Percentiles rank a stretch among this genome's conserved stretches.
Evolutionary conservation across 2,329 filamentous ascomycete genomes (phyloP).

Genomic region (Talaromyces sp.): DNA sequence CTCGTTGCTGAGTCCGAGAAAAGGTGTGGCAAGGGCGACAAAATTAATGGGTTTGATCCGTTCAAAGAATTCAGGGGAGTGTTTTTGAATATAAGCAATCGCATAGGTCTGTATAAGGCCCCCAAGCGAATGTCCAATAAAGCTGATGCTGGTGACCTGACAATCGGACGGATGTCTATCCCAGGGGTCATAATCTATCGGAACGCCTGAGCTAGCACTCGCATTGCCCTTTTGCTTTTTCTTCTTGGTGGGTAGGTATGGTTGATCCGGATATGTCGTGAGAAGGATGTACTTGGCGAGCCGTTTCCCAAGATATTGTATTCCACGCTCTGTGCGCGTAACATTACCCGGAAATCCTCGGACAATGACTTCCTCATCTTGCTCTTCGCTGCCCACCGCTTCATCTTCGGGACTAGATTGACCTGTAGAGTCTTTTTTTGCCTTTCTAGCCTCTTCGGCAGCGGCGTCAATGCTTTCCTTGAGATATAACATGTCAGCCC

Average conservation of each 20-base stretch:
- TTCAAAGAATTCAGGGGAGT: slow-evolving; percentile 87
- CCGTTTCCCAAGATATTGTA: slow-evolving; percentile 94
- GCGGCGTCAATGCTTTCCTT: slow-evolving; percentile 95
- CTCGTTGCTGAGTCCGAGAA: slow-evolving; percentile 90
- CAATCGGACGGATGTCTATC: slow-evolving; percentile 50
- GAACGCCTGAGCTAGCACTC: not conserved
- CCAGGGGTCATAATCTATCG: slow-evolving; percentile 23
- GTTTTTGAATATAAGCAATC: slow-evolving; percentile 93
- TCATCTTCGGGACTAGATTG: slow-evolving; percentile 20
- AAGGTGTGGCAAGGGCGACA: slow-evolving; percentile 79
- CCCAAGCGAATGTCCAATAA: slow-evolving; percentile 87
- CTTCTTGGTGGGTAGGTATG: slow-evolving; percentile 67
- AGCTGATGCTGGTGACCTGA: slow-evolving; percentile 89
- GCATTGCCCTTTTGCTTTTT: slow-evolving; percentile 22
- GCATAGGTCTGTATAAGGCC: slow-evolving; percentile 91
- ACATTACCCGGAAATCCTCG: slow-evolving; percentile 87
- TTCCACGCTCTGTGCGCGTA: slow-evolving; percentile 86
- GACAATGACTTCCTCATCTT: slow-evolving; percentile 75
- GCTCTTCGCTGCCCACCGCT: slow-evolving; percentile 39
- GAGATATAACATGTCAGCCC: slow-evolving; percentile 92
- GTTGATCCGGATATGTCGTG: slow-evolving; percentile 91
- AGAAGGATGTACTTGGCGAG: slow-evolving; percentile 86
- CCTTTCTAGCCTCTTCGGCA: slow-evolving; percentile 68
- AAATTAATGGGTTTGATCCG: slow-evolving; percentile 86
- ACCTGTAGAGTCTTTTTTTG: slow-evolving; percentile 56